A percentile compares a stretch with the other conserved stretches of the same genome.
These are phyloP conservation scores for Pyracantha coccinea DNA, from an alignment of 331 rosid genomes.

Conservation along the genomic window DNA sequence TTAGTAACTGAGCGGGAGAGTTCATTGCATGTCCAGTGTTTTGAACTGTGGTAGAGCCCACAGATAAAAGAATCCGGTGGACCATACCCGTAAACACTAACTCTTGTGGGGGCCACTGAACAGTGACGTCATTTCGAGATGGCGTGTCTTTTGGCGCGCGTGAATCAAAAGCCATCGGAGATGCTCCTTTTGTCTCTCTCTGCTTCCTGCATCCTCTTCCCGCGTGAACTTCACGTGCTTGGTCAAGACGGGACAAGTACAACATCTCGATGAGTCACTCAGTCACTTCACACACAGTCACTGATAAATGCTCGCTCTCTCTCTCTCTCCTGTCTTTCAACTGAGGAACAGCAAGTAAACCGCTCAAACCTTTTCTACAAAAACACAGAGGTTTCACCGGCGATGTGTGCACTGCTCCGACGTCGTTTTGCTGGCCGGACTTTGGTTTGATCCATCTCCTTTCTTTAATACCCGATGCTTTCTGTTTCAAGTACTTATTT, in stretches of 20 bases:
- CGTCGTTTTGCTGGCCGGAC: background rate
- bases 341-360: too few relatives aligned
- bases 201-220: background rate
- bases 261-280: background rate
- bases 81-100: background rate
- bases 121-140: background rate
- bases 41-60: too few relatives aligned
- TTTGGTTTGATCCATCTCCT: background rate
- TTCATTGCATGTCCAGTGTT: too few relatives aligned
- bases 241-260: background rate
- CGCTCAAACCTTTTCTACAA: background rate
- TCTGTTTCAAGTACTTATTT: background rate
- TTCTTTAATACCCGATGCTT: background rate
- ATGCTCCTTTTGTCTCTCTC: too few relatives aligned
- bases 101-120: background rate
- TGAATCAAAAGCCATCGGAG: background rate
- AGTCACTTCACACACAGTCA: background rate
- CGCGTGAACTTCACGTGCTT: background rate
- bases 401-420: background rate
- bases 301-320: background rate
- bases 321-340: background rate
- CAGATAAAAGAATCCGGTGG: background rate
- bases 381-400: background rate
- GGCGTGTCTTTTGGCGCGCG: background rate
- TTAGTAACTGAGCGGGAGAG: too few relatives aligned